Base-by-base conservation (phyloP, 768 basidiomycete genomes). In the Gymnopilus junonius region DNA sequence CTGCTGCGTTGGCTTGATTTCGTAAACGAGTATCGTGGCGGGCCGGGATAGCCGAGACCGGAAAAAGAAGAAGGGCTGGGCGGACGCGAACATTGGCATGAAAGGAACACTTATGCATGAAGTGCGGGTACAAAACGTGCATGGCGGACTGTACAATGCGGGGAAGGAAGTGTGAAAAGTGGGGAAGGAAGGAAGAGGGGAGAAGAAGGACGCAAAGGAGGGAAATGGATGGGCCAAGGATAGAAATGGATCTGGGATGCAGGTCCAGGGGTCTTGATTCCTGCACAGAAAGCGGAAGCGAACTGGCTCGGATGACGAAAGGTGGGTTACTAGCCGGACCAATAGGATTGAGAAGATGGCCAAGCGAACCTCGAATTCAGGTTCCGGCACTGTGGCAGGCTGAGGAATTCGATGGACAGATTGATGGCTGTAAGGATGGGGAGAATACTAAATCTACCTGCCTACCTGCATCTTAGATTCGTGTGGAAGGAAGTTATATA, bases 301-400 rank as follows among this genome's bases (percentile, higher is more conserved):
- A 55, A 37, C 54, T 27, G 37, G 54, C 25, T 55, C 37, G 54
- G 54, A 32, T 50, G 46, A 50, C 46, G 46, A 50, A 25, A 29
- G 25, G 46, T 31, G 46, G 29, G 31, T 10, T 14, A 29, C 14
- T 32, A 32, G 29, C 48, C 48, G 29, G 48, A 51, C 48, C 48
- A 51, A 51, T 51, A 8, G 48, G 29, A 31, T 29, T 17, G 25
- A 23, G n/a, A 6, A 35, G 14, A 37, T 1, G 7, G 20, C 54
- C 54, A 55, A 55, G 37, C 54, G 54, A 55, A 23, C 51, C 54
- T 55, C 54, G 54, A 20, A 55, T 55, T 55, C 34, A 51, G 48
- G 48, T 51, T n/a, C 48, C 48, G 48, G 48, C 45, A n/a, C n/a
- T n/a, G n/a, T 48, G 45, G 35, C 45, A 48, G n/a, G n/a, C 45